Evolutionary conservation across 768 basidiomycete genomes (phyloP).

Genomic region (Polyporus arcularius): DNA sequence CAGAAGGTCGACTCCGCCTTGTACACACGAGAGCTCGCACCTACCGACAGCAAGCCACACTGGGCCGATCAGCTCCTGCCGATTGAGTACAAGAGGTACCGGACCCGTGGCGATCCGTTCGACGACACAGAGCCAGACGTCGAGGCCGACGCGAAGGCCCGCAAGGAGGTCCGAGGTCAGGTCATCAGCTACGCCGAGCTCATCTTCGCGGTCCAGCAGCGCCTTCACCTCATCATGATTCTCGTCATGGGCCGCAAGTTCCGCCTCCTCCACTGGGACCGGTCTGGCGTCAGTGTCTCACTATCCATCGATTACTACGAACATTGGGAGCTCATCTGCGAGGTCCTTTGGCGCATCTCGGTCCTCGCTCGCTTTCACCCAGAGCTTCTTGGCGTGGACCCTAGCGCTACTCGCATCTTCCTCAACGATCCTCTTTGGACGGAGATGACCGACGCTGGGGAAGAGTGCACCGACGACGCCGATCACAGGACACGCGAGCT

Average conservation of each 20-base stretch:
- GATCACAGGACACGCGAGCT: background rate
- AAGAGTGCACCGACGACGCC: background rate
- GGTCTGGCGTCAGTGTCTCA: slow-evolving; percentile 5
- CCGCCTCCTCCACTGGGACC: slow-evolving; percentile 10
- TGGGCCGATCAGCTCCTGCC: no score
- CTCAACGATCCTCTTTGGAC: background rate
- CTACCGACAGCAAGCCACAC: no score
- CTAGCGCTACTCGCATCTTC: background rate
- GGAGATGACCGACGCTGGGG: background rate
- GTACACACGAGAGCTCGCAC: no score
- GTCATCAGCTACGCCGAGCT: slow-evolving; percentile 3
- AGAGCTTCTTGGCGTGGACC: slow-evolving; percentile 4
- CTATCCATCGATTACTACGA: slow-evolving; percentile 5
- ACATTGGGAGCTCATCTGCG: background rate
- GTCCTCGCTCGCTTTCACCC: background rate
- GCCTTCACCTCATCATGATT: slow-evolving; percentile 4
- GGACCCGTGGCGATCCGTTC: no score
- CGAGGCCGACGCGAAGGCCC: no score
- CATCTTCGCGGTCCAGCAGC: slow-evolving; percentile 5
- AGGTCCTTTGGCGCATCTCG: slow-evolving; percentile 8
- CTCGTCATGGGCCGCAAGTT: background rate
- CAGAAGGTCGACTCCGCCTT: no score
- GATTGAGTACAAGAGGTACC: no score
- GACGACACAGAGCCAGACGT: no score
- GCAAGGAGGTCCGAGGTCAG: no score